Evolutionary conservation across 768 basidiomycete species (phyloP).

Genomic region (Albatrellus ellisii): DNA sequence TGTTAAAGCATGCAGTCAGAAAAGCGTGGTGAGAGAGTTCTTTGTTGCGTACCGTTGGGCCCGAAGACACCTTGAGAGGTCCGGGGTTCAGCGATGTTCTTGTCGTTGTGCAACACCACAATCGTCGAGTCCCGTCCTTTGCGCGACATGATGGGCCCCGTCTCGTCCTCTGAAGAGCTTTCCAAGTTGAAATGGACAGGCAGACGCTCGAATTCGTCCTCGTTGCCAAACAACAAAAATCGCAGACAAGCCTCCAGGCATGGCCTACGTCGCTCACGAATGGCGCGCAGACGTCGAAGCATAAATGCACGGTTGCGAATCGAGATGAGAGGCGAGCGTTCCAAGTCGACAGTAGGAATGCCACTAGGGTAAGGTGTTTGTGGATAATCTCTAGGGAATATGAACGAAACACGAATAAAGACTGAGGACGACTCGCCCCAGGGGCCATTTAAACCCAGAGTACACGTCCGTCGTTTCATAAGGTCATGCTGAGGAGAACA

Average conservation of each 20-base stretch:
- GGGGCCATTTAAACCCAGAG: conserved; percentile 77
- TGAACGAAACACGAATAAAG: conserved; percentile 81
- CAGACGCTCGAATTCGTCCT: conserved; percentile 35
- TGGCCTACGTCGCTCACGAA: conserved; percentile 62
- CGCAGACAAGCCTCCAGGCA: conserved; percentile 77
- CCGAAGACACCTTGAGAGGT: conserved; percentile 86
- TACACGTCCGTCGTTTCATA: conserved; percentile 64
- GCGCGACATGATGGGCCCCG: conserved; percentile 19
- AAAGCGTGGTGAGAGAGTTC: neutral
- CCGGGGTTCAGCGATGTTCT: conserved; percentile 73
- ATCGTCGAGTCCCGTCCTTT: conserved; percentile 37
- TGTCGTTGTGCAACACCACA: conserved; percentile 45
- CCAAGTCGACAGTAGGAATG: conserved; percentile 67
- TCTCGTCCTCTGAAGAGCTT: conserved; percentile 56
- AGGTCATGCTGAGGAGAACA: conserved; percentile 40
- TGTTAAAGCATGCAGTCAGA: conserved; percentile 19
- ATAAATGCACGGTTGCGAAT: conserved; percentile 68
- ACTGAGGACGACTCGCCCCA: conserved; percentile 83
- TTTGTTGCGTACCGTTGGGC: conserved; percentile 51
- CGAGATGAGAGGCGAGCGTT: conserved; percentile 71
- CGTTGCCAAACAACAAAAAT: conserved; percentile 64
- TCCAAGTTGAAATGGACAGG: conserved; percentile 36
- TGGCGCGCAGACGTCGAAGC: conserved; percentile 57
- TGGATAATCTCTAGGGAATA: conserved; percentile 78
- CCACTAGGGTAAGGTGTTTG: conserved; percentile 45